Conservation (phyloP, 129 eudicot species). For the Deinandra increscens region DNA sequence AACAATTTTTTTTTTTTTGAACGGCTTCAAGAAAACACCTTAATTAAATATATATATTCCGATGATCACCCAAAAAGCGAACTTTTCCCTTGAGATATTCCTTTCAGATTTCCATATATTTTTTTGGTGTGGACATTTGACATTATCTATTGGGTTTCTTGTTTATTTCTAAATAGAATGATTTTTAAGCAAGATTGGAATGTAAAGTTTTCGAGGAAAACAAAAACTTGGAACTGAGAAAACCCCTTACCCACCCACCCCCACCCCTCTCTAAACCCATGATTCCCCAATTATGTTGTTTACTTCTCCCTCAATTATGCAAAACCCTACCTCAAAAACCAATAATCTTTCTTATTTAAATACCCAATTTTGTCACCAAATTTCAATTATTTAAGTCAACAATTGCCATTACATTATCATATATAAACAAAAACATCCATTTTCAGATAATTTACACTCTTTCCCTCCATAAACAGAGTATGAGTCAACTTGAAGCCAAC, state of each 20-base stretch:
- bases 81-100: slow-evolving; percentile 20
- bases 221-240: slow-evolving; percentile 32
- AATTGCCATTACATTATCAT: slow-evolving; percentile 13
- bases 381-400: slow-evolving; percentile 23
- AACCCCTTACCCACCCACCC: slow-evolving; percentile 9
- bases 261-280: slow-evolving; percentile 18
- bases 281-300: slow-evolving; percentile 23
- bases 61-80: slow-evolving; percentile 21
- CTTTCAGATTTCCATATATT: neutral
- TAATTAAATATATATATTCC: too few relatives aligned
- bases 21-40: too few relatives aligned
- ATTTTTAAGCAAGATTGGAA: slow-evolving; percentile 40
- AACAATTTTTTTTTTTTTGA: too few relatives aligned
- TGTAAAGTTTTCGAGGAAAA: slow-evolving; percentile 38
- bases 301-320: slow-evolving; percentile 36
- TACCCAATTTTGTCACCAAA: slow-evolving; percentile 22
- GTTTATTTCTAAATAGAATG: slow-evolving; percentile 34
- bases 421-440: neutral
- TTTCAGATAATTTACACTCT: slow-evolving; percentile 19
- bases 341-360: slow-evolving; percentile 1
- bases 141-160: slow-evolving; percentile 31
- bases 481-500: slow-evolving; percentile 28
- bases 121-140: slow-evolving; percentile 8
- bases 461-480: slow-evolving; percentile 29
- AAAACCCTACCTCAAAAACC: slow-evolving; percentile 19